Conservation (phyloP, 1,139 yeast species). For the Taphrina pruni region DNA sequence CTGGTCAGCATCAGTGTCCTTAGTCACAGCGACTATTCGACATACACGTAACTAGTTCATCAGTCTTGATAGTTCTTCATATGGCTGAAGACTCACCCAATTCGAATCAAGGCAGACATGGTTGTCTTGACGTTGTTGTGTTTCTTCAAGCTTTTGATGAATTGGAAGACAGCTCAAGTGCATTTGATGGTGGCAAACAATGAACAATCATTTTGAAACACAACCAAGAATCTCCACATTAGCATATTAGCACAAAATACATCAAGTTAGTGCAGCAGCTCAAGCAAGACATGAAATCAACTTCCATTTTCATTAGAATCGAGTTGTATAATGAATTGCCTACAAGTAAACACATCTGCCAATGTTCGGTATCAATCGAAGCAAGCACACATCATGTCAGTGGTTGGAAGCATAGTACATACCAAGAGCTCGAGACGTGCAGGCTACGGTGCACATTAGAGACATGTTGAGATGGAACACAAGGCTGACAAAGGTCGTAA, state of each 20-base stretch:
- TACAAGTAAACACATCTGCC: too few relatives aligned
- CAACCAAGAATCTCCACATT: neutral
- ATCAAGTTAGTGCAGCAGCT: neutral
- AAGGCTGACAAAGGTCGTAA: neutral
- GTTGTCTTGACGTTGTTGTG: neutral
- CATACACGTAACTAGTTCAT: slow-evolving; percentile 12
- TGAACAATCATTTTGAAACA: slow-evolving; percentile 10
- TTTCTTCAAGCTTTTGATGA: neutral
- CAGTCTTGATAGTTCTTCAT: neutral
- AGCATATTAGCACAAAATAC: neutral
- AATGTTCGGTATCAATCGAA: too few relatives aligned
- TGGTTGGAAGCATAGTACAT: too few relatives aligned
- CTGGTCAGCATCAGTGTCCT: neutral
- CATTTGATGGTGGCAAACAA: neutral
- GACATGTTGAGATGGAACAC: neutral
- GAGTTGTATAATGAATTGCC: too few relatives aligned
- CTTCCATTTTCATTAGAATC: too few relatives aligned
- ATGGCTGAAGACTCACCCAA: slow-evolving; percentile 1
- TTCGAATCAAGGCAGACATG: slow-evolving; percentile 22
- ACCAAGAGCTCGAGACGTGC: too few relatives aligned
- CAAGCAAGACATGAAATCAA: too few relatives aligned
- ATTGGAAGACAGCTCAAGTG: neutral
- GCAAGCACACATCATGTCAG: too few relatives aligned
- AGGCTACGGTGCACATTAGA: neutral
- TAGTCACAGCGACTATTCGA: neutral